Percentiles rank a stretch among this genome's conserved stretches.
Evolutionary conservation across 176 grass and related monocot species (phyloP).

Genomic region (Rhynchospora breviuscula): DNA sequence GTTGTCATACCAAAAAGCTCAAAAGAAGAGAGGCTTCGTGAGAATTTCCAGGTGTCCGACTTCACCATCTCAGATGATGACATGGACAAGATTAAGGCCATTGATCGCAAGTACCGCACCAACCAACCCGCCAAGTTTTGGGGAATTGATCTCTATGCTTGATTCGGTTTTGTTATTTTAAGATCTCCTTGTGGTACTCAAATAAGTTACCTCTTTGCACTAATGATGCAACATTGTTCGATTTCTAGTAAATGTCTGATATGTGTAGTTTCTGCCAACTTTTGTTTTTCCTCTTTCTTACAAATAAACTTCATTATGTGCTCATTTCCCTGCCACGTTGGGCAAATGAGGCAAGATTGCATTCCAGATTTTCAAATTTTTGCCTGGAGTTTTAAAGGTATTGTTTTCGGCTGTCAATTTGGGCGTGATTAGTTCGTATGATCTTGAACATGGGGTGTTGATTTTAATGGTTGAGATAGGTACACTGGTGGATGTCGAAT

Average conservation of each 20-base stretch:
- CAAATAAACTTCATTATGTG: background rate
- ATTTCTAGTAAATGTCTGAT: background rate
- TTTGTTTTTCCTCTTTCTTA: background rate
- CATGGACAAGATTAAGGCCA: slow-evolving; percentile 72
- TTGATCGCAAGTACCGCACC: slow-evolving; percentile 62
- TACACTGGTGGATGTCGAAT: background rate
- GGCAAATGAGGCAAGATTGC: background rate
- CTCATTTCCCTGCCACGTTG: background rate
- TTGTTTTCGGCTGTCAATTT: background rate
- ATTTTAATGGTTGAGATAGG: background rate
- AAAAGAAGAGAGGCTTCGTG: slow-evolving; percentile 52
- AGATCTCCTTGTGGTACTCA: background rate
- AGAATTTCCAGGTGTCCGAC: slow-evolving; percentile 67
- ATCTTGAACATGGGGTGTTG: background rate
- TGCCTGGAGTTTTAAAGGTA: background rate
- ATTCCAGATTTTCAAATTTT: background rate
- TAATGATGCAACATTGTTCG: background rate
- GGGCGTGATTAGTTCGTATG: background rate
- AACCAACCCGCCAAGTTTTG: slow-evolving; percentile 95
- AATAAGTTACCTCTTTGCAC: slow-evolving; percentile 7
- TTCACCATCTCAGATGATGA: slow-evolving; percentile 64
- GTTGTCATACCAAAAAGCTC: slow-evolving; percentile 91
- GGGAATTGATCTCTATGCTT: slow-evolving; percentile 80
- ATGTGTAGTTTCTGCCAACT: background rate
- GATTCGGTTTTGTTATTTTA: slow-evolving; percentile 17